Percentiles rank a stretch among this genome's conserved stretches.
Conservation (phyloP, 345 rosid genomes). For the Arabidopsis suecica region DNA sequence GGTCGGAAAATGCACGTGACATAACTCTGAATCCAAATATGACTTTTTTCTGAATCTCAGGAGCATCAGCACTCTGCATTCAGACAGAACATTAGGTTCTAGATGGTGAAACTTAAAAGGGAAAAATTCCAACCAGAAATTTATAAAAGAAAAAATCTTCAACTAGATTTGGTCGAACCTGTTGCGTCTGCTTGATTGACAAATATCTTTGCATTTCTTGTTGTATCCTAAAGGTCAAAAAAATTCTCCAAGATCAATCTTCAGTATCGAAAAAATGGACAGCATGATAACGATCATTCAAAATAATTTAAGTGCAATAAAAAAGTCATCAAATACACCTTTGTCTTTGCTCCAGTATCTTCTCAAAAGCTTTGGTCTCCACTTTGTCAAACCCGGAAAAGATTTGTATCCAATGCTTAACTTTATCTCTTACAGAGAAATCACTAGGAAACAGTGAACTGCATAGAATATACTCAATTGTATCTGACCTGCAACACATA, state of each 20-base stretch:
- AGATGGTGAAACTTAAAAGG: neutral
- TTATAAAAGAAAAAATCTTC: neutral
- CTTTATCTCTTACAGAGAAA: constrained; percentile 67
- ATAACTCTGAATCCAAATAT: constrained; percentile 77
- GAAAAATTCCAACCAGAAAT: neutral
- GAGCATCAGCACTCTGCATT: constrained; percentile 77
- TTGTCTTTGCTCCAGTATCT: constrained; percentile 92
- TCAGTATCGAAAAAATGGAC: constrained; percentile 43
- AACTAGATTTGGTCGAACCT: constrained; percentile 56
- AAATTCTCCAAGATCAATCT: constrained; percentile 48
- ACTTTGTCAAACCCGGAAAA: constrained; percentile 82
- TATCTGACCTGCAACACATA: constrained; percentile 80
- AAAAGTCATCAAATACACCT: constrained; percentile 55
- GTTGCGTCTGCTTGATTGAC: constrained; percentile 76
- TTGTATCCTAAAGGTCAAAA: constrained; percentile 82
- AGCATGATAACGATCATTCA: constrained; percentile 27
- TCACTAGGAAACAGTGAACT: constrained; percentile 71
- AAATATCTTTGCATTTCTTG: constrained; percentile 95
- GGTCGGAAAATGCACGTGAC: constrained; percentile 93
- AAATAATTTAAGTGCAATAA: constrained; percentile 32
- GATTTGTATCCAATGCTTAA: constrained; percentile 75
- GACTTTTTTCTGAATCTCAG: constrained; percentile 84
- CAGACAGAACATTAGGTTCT: constrained; percentile 38
- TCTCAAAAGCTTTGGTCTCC: constrained; percentile 89
- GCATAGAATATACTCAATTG: constrained; percentile 74